Base-by-base conservation (phyloP, 768 basidiomycete species). In the Lactifluus piperatus region DNA sequence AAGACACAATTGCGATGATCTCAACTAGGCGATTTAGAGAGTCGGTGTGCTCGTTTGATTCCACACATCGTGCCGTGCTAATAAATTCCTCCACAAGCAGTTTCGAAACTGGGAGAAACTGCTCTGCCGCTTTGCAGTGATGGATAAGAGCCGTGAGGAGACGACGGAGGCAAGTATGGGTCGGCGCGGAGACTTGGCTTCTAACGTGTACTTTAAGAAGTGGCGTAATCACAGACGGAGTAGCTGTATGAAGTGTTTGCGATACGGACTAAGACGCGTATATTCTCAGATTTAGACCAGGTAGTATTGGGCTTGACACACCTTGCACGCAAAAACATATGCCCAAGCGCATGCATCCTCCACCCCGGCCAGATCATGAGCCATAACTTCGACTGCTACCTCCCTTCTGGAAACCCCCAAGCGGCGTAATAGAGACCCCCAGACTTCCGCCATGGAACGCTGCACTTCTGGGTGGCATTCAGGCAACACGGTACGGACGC, bases 361-460 rank as follows among this genome's bases (percentile, higher is more conserved):
- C 20, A 84, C 71, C 5, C 74, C 77, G 14, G 73, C 75, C 9
- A 80, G 69, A 56, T 78, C 74, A 30, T 73, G 71, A 2, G 78
- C 77, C 67, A 94, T 74, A 14, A 88, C 58, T 3, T 67, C 64
- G 5, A 91, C 76, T 0, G 84, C 80, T 48, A 76, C 75, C 54
- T 80, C 81, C 30, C 87, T 74, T 8, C 77, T 75, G 13, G 78
- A 75, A 1, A 74, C 71, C 69, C 90, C 89, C 53, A 94, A 72
- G 64, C 88, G 79, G 50, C 94, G 77, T 44, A 95, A 66, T 0
- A 86, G 78, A 0, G 81, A 82, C 0, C 85, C 90, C 94, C 91
- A 97, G 4, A 91, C 90, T 67, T 97, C 92, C 0, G 91, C 86
- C 10, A 88, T 78, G 1, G 87, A 83, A 26, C 87, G 74, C 67